phyloP scores from a whole-genome alignment of 2,329 filamentous ascomycete genomes.

The Triangularia setosa region DNA sequence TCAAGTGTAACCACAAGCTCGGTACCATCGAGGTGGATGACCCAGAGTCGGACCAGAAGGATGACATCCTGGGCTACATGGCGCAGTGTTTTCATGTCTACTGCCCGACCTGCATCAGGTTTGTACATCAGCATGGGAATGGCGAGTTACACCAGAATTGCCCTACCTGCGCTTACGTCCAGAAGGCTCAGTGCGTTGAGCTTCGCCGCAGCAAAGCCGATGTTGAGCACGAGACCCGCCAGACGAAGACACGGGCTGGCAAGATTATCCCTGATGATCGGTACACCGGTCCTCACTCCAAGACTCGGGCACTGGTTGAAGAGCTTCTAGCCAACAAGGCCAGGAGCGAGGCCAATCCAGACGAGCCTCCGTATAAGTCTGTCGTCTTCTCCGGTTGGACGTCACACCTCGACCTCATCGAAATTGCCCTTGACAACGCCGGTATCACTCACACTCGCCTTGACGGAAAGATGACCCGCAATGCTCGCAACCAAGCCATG shows the following conservation, averaged over 20 bases:
- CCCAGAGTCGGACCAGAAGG: constrained; percentile 55
- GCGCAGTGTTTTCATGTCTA: constrained; percentile 84
- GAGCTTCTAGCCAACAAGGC: constrained; percentile 63
- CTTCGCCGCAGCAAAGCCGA: constrained; percentile 62
- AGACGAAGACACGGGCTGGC: constrained; percentile 41
- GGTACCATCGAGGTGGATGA: constrained; percentile 52
- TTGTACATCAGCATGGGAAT: constrained; percentile 48
- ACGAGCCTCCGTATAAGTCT: constrained; percentile 78
- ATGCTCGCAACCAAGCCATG: constrained; percentile 70
- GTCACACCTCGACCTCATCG: constrained; percentile 86
- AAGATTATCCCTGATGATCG: constrained; percentile 56
- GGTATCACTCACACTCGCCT: constrained; percentile 73
- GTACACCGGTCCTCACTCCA: constrained; percentile 86
- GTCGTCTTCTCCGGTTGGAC: constrained; percentile 98
- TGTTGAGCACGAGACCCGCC: constrained; percentile 51
- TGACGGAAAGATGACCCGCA: constrained; percentile 82
- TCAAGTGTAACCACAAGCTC: constrained; percentile 64
- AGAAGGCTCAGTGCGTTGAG: constrained; percentile 59
- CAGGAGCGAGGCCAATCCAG: constrained; percentile 56
- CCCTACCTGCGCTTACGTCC: constrained; percentile 12
- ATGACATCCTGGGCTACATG: constrained; percentile 70
- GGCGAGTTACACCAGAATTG: constrained; percentile 8
- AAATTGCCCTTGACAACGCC: constrained; percentile 67
- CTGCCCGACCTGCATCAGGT: constrained; percentile 68
- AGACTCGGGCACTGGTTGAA: constrained; percentile 78